phyloP scores from a whole-genome alignment of 768 basidiomycete genomes.

The Panellus pusillus region DNA sequence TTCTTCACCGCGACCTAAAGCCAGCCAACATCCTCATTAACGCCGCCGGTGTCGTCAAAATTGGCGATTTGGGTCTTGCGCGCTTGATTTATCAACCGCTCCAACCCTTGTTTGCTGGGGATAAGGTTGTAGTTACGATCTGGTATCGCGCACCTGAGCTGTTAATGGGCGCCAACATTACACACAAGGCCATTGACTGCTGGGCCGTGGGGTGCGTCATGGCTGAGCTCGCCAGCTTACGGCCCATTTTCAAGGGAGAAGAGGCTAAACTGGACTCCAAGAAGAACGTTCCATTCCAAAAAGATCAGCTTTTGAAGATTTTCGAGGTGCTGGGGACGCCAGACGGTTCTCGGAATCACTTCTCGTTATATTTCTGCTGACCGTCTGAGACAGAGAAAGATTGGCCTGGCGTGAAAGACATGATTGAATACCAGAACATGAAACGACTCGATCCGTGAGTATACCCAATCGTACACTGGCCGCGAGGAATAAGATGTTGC shows the following conservation, averaged over 20 bases:
- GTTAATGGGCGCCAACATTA: constrained; percentile 95
- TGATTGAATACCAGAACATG: constrained; percentile 88
- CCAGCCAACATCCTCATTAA: constrained; percentile 98
- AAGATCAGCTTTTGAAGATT: constrained; percentile 94
- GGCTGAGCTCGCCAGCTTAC: constrained; percentile 88
- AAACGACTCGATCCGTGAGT: constrained; percentile 73
- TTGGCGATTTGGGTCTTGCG: constrained; percentile 96
- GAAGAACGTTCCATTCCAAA: constrained; percentile 96
- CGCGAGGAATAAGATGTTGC: background rate
- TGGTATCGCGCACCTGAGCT: constrained; percentile 99
- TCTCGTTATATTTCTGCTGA: background rate
- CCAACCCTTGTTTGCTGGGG: constrained; percentile 87
- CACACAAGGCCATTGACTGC: constrained; percentile 91
- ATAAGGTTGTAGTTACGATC: constrained; percentile 99
- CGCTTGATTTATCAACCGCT: constrained; percentile 89
- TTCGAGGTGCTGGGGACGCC: constrained; percentile 93
- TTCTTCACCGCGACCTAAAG: constrained; percentile 96
- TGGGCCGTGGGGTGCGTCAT: constrained; percentile 99
- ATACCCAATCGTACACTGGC: background rate
- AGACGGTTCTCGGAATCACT: constrained; percentile 54
- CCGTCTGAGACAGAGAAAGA: constrained; percentile 58
- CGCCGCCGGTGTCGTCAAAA: constrained; percentile 86
- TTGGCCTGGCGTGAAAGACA: constrained; percentile 83
- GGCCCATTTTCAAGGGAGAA: constrained; percentile 99
- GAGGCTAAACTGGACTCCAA: constrained; percentile 97